Base-by-base conservation (phyloP, 495 filamentous ascomycete species). In the Hyphodiscus hymeniophilus region DNA sequence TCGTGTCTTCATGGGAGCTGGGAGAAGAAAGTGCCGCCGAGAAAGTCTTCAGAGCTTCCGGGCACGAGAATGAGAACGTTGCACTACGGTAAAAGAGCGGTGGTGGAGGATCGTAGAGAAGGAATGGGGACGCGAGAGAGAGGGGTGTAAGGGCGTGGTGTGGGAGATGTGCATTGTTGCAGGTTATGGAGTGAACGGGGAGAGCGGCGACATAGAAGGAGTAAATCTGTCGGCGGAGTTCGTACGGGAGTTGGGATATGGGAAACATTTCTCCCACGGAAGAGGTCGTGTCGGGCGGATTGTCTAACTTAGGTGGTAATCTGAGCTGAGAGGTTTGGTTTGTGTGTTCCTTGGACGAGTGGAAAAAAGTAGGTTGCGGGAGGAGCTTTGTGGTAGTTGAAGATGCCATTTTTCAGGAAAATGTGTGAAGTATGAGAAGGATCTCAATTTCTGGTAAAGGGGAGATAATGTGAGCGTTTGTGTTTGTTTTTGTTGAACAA, bases 191-290 rank as follows among this genome's bases (percentile, higher is more conserved):
- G 2, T 26, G 15, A 21, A 21, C 15, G 16, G 48, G 48, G 21
- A 51, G 42, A 30, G 22, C 20, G 8, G 1, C 13, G 20, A 45
- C 23, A 21, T 51, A 45, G 7, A n/a, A 16, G 10, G 13, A 17
- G 41, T 45, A 48, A 4, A 54, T 44, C 22, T 35, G 17, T 2
- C 28, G 45, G 8, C 35, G 38, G 13, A 54, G 45, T 22, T 54
- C 45, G 15, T 21, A 16, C 3, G 51, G 44, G 17, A 49, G 47
- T 18, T 45, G 28, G 5, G 42, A 30, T 33, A 51, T 32, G 4
- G 48, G 42, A 24, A 51, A 51, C 23, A 10, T 4, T 10, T 28
- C 5, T 28, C 10, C 10, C 10, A 28, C 10, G 26, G 10, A 10
- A 28, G 26, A 28, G 26, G 10, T 4, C 26, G 4, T 28, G 4